Conservation (phyloP, 345 rosid species). For the Physaria fendleri region DNA sequence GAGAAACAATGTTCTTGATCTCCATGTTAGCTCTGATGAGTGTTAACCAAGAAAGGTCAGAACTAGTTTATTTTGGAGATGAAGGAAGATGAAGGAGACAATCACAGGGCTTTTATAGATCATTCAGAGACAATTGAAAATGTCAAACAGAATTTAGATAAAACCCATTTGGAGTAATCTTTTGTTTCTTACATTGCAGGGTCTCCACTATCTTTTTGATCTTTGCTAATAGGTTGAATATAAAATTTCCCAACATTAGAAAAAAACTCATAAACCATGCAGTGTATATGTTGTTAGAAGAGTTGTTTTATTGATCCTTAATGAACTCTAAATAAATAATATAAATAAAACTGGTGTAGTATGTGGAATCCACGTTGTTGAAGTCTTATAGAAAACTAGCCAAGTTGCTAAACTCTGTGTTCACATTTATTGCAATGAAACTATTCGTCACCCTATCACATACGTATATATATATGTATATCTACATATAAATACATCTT, state of each 20-base stretch:
- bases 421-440: slow-evolving; percentile 17
- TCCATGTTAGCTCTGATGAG: slow-evolving; percentile 30
- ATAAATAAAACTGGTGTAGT: neutral
- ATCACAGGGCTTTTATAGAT: slow-evolving; percentile 22
- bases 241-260: neutral
- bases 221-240: neutral
- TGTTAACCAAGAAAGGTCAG: slow-evolving; percentile 4
- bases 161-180: slow-evolving; percentile 12
- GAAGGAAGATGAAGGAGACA: neutral
- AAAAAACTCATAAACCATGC: no score
- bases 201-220: slow-evolving; percentile 11
- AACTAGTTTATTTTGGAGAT: neutral
- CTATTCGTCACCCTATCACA: slow-evolving; percentile 27
- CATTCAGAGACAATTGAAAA: slow-evolving; percentile 18
- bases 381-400: neutral
- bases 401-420: slow-evolving; percentile 28
- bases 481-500: neutral
- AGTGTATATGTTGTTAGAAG: no score
- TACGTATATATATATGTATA: neutral
- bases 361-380: slow-evolving; percentile 25
- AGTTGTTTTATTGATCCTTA: no score
- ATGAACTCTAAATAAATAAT: no score
- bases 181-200: slow-evolving; percentile 12
- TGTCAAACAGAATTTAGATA: slow-evolving; percentile 8
- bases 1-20: slow-evolving; percentile 29